Base-by-base conservation (phyloP, 108 stramenopile genomes). In the Skeletonema grethae region DNA sequence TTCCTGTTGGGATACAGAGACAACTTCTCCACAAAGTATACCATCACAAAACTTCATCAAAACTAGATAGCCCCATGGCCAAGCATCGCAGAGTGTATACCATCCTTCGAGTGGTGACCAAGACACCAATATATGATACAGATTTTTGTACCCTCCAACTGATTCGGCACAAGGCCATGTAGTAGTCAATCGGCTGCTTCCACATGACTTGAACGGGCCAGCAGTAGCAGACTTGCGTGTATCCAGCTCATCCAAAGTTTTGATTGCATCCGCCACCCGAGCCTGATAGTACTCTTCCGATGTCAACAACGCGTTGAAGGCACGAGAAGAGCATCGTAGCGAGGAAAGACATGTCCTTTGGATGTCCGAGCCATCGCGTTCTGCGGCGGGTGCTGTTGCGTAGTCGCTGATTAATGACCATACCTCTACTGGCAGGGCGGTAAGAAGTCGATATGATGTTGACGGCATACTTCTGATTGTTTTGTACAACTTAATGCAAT, bases 41-140 rank as follows among this genome's bases (percentile, higher is more conserved):
- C 48, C 48, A 50, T 50, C 48, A 50, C 48, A 50, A 50, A 50
- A 50, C 20, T 22, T 50, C 20, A 50, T 50, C 48, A 50, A 50
- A 0, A 50, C 48, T 50, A 50, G 20, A 50, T 7, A 50, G 1
- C 48, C 48, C 48, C 48, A 50, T 22, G 48, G 48, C 48, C 48
- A 50, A 20, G 20, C 20, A 50, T 50, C 48, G 7, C 48, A 50
- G 16, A 50, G 48, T 20, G 48, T 20, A 50, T 50, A 50, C 48
- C 48, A 50, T 50, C 48, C 48, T 50, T 50, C 48, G 20, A 50
- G 48, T 2, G 48, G 48, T 0, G 48, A 2, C 12, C 7, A 50
- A 50, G 12, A 12, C 22, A 50, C 20, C 48, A 50, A 50, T 18
- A 50, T 50, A 22, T 22, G 48, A 22, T 22, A 50, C 1, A 50